A percentile compares a stretch with the other conserved stretches of the same genome.
Conservation (phyloP, 306 rosid species). For the Benincasa hispida region DNA sequence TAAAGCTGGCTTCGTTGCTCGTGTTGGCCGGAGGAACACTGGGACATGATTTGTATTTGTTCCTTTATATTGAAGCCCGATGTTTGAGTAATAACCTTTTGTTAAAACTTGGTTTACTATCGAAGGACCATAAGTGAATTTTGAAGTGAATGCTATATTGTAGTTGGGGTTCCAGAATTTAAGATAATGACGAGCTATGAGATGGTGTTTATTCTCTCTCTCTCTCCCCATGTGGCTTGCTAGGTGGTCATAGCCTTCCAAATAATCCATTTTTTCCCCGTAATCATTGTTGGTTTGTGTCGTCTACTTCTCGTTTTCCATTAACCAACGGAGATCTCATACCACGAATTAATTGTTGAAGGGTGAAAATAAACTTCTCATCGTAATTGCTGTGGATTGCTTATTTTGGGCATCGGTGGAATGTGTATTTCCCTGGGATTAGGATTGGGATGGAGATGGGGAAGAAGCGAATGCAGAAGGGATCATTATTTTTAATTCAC, state of each 20-base stretch:
- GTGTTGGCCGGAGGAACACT: constrained; percentile 76
- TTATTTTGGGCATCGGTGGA: no score
- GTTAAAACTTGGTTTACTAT: background rate
- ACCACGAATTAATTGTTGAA: no score
- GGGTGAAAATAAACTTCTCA: no score
- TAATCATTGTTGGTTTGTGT: no score
- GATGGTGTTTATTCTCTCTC: background rate
- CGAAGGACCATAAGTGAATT: background rate
- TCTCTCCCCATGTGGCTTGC: background rate
- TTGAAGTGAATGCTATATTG: background rate
- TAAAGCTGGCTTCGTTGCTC: constrained; percentile 96
- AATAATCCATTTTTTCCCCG: background rate
- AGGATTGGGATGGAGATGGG: no score
- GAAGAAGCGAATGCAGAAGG: no score
- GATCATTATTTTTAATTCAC: no score
- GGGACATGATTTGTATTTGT: constrained; percentile 33
- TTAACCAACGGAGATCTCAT: no score
- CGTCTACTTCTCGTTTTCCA: no score
- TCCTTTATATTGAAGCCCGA: background rate
- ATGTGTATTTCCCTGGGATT: no score
- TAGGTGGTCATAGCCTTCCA: background rate
- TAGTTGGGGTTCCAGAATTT: background rate
- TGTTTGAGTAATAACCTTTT: background rate
- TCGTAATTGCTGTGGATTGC: no score
- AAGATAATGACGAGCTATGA: background rate